phyloP scores from a whole-genome alignment of 202 grass and related monocot species.

The Digitaria exilis region DNA sequence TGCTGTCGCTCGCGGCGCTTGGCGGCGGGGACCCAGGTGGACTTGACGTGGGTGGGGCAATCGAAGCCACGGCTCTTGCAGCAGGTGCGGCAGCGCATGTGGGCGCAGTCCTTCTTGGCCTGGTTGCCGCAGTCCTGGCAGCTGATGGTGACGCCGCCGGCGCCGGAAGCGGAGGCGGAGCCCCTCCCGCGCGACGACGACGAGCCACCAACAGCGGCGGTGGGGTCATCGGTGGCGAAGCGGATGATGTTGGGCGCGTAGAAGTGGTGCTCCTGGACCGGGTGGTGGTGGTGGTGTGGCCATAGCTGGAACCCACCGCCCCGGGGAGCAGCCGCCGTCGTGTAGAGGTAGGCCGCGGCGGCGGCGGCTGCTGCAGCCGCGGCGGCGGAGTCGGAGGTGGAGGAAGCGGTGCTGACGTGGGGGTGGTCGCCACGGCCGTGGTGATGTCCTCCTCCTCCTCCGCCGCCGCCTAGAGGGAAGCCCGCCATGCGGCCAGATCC shows the following conservation, averaged over 20 bases:
- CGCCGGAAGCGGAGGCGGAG: conserved; percentile 7
- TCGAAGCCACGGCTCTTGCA: conserved; percentile 84
- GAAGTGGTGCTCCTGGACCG: conserved; percentile 38
- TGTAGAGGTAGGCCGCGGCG: conserved; percentile 49
- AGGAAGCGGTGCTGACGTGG: conserved; percentile 35
- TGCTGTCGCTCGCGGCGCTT: conserved; percentile 67
- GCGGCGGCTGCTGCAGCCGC: conserved; percentile 23
- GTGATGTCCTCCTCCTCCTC: conserved; percentile 35
- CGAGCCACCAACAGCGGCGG: background rate
- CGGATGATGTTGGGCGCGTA: conserved; percentile 69
- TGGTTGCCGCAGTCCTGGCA: conserved; percentile 96
- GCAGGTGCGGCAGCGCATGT: conserved; percentile 84
- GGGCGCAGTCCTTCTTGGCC: conserved; percentile 85
- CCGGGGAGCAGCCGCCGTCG: conserved; percentile 14
- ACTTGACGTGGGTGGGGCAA: conserved; percentile 77
- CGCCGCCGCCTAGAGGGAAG: conserved; percentile 69
- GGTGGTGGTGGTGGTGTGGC: conserved; percentile 65
- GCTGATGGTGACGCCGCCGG: conserved; percentile 38
- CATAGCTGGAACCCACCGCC: conserved; percentile 74
- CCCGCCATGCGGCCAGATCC: conserved; percentile 77
- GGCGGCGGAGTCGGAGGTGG: conserved; percentile 28
- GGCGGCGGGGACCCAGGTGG: conserved; percentile 80
- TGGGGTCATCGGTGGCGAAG: conserved; percentile 77
- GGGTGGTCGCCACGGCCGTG: conserved; percentile 38
- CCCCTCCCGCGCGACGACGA: conserved; percentile 27